These are phyloP conservation scores for Aurifilum marmelostoma DNA, from an alignment of 2,329 filamentous ascomycete species.

Conservation along the genomic window DNA sequence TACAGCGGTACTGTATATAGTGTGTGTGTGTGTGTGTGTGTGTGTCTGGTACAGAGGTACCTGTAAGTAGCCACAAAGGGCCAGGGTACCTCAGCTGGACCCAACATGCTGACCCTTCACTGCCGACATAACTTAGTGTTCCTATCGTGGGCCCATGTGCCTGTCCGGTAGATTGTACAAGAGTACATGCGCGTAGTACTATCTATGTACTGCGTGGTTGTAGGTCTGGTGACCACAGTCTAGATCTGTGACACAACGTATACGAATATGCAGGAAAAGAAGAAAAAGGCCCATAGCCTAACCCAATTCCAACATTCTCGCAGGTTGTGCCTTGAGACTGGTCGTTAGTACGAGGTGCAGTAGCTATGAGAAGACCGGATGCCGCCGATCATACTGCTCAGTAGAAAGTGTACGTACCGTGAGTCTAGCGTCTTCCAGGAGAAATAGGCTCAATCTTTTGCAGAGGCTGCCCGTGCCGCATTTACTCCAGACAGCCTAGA, in stretches of 20 bases:
- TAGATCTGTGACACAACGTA: neutral
- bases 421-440: no score
- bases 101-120: neutral
- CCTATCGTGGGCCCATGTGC: neutral
- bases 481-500: neutral
- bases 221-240: neutral
- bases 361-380: no score
- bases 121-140: neutral
- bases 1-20: no score
- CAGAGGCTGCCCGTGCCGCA: neutral
- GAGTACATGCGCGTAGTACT: neutral
- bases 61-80: neutral
- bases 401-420: neutral
- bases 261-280: neutral
- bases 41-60: no score
- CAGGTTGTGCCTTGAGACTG: neutral
- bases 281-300: neutral
- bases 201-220: neutral
- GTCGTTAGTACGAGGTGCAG: no score
- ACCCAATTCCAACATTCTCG: neutral
- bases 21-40: neutral
- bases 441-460: neutral
- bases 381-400: neutral
- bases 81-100: conserved; percentile 1
- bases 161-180: neutral